These are phyloP conservation scores for Alloteropsis semialata DNA, from an alignment of 176 grass and related monocot species.

Conservation along the genomic window DNA sequence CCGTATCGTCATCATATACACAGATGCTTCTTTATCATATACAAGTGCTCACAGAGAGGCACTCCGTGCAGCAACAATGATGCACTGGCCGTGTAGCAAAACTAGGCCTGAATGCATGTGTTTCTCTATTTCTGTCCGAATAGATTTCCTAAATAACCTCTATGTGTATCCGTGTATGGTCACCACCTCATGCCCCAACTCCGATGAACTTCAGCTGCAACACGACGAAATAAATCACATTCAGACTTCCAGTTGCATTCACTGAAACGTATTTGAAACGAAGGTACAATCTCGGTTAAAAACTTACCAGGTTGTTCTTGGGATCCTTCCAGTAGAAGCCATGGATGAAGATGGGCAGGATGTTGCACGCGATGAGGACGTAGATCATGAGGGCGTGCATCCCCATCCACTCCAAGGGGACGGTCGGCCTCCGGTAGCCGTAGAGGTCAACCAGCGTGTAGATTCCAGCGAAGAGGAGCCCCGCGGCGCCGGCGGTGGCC, in stretches of 20 bases:
- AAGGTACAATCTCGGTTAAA: not conserved
- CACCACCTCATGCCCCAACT: conserved; percentile 36
- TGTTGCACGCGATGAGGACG: conserved; percentile 80
- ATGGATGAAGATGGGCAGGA: conserved; percentile 80
- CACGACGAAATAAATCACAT: too few relatives aligned
- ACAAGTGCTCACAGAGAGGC: conserved; percentile 38
- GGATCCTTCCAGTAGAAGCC: conserved; percentile 89
- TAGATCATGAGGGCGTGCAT: conserved; percentile 81
- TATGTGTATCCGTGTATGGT: not conserved
- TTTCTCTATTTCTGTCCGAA: conserved; percentile 13
- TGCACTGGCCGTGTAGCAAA: conserved; percentile 42
- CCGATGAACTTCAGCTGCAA: conserved; percentile 58
- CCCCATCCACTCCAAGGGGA: conserved; percentile 79
- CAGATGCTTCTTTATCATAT: conserved; percentile 43
- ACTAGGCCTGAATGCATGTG: conserved; percentile 36
- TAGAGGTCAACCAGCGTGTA: conserved; percentile 82
- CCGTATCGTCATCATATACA: conserved; percentile 29
- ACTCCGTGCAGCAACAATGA: conserved; percentile 13
- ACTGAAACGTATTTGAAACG: not conserved
- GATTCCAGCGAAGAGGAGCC: conserved; percentile 68
- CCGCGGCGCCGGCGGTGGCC: conserved; percentile 65
- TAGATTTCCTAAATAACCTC: conserved; percentile 19
- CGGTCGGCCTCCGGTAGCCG: conserved; percentile 51
- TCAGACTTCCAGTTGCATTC: not conserved
- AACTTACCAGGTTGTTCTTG: conserved; percentile 82